Base-by-base conservation (phyloP, 371 early-diverging fungal species). In the Umbelopsis sp. region DNA sequence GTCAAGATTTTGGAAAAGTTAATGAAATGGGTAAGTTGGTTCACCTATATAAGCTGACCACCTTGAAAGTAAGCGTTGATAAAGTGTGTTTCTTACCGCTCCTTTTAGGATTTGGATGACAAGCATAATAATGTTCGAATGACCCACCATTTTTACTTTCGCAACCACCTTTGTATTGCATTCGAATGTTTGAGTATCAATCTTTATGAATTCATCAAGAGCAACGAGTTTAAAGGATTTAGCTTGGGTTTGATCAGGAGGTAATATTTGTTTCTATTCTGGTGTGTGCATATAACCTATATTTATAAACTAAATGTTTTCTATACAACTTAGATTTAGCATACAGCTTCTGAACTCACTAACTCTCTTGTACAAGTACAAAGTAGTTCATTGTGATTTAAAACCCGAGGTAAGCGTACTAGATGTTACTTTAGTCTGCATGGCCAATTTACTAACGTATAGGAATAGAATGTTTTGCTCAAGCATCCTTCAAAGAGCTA, bases 321-420 rank as follows among this genome's bases (percentile, higher is more conserved):
- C 20, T 41, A 5, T 12, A 50, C 32, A 46, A 25, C 44, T 41
- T 16, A 78, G 80, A 53, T 87, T 97, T 51, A 72, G 92, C 18
- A 67, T 72, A 18, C 97, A 97, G 74, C 78, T 97, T 65, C 75
- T 97, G 35, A 84, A 88, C 51, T 90, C 91, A 38, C 75, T 97
- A 46, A 69, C 77, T 44, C 72, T 93, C 12, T 76, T 97, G 67
- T 74, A 80, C 37, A 70, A 81, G 22, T 76, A 87, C 46, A 81
- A 86, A 29, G 89, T 97, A 65, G 88, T 95, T 22, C 97, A 97
- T 69, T 94, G 97, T 69, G 97, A 97, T 73, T 75, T 97, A 67
- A 97, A 97, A 70, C 97, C 97, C 1, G 96, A 96, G 72, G 81
- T 80, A 76, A 63, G n/a, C 16, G 14, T 24, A 29, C 35, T 8